phyloP scores from a whole-genome alignment of 768 basidiomycete species.

The Cantharellus cinnabarinus region DNA sequence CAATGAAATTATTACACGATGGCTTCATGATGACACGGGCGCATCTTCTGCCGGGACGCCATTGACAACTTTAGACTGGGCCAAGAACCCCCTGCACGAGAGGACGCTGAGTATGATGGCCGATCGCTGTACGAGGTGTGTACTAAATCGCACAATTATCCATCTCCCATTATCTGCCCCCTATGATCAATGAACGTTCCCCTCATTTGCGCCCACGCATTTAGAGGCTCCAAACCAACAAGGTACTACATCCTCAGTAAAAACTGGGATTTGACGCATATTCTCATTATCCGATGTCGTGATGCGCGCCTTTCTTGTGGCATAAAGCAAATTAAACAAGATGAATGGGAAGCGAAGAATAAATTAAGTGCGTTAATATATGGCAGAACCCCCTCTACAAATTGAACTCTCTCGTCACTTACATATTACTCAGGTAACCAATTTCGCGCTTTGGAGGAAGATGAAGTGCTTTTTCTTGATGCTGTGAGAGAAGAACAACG shows the following conservation, averaged over 20 bases:
- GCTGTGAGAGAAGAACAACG: conserved; percentile 57
- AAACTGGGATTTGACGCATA: too few relatives aligned
- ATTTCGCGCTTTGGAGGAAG: conserved; percentile 74
- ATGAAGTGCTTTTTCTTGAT: conserved; percentile 78
- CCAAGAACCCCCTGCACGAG: conserved; percentile 64
- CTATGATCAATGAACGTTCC: too few relatives aligned
- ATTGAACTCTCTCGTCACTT: neutral
- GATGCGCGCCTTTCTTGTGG: conserved; percentile 1
- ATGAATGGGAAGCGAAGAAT: conserved; percentile 83
- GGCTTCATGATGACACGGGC: neutral
- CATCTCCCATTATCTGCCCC: too few relatives aligned
- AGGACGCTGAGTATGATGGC: conserved; percentile 55
- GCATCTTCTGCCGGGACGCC: neutral
- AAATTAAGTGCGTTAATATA: conserved; percentile 33
- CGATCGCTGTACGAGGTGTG: conserved; percentile 76
- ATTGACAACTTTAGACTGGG: conserved; percentile 32
- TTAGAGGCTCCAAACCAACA: too few relatives aligned
- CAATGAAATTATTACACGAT: neutral
- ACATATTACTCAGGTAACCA: conserved; percentile 41
- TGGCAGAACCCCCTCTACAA: neutral
- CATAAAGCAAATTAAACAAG: conserved; percentile 62
- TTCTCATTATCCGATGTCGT: too few relatives aligned
- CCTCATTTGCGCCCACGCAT: too few relatives aligned
- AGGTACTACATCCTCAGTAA: too few relatives aligned
- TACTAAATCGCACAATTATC: neutral